Evolutionary conservation across 1,139 yeast genomes (phyloP).

Genomic region (Protomyces lactucae-debilis): DNA sequence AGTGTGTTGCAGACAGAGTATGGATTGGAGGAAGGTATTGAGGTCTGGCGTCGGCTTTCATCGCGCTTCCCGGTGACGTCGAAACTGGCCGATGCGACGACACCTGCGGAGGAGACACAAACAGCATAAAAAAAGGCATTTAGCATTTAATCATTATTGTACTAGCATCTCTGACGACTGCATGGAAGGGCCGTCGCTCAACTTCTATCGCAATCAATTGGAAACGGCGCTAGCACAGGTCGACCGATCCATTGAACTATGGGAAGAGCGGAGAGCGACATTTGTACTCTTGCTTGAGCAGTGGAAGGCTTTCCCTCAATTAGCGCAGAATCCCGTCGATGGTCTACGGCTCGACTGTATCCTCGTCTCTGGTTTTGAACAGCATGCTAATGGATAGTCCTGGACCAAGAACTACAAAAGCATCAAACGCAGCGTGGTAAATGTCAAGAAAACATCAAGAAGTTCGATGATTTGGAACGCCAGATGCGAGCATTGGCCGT

Average conservation of each 20-base stretch:
- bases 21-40: background rate
- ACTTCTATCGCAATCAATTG: slow-evolving; percentile 2
- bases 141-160: background rate
- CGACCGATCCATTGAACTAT: background rate
- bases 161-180: background rate
- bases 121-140: background rate
- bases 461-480: slow-evolving; percentile 9
- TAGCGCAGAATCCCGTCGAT: slow-evolving; percentile 14
- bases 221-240: background rate
- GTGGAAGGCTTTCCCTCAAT: slow-evolving; percentile 8
- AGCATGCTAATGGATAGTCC: background rate
- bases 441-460: slow-evolving; percentile 3
- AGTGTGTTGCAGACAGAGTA: background rate
- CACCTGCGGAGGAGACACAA: background rate
- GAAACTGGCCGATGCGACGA: background rate
- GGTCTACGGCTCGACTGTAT: slow-evolving; percentile 11
- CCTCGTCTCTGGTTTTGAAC: background rate
- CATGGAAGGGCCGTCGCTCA: slow-evolving; percentile 1
- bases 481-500: slow-evolving; percentile 10
- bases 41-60: background rate
- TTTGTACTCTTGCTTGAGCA: background rate
- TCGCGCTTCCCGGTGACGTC: background rate
- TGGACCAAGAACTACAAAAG: background rate
- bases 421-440: background rate
- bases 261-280: background rate